These are phyloP conservation scores for Quercus alba DNA, from an alignment of 306 rosid genomes.

Conservation along the genomic window DNA sequence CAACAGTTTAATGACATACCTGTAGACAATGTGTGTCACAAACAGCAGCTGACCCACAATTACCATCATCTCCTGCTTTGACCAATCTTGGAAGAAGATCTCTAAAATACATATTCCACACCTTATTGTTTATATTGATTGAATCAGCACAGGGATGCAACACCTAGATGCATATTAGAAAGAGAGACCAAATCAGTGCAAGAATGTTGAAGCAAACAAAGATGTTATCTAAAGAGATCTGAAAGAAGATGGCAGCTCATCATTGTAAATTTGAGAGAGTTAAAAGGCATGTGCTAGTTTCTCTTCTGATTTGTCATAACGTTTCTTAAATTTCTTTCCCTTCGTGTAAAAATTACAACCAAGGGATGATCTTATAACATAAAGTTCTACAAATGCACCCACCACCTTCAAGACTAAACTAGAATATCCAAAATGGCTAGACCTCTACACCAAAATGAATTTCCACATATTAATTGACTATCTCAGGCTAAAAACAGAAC, in stretches of 20 bases:
- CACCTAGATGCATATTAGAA: slow-evolving; percentile 39
- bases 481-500: neutral
- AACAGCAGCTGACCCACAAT: slow-evolving; percentile 52
- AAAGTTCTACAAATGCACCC: neutral
- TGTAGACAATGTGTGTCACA: slow-evolving; percentile 63
- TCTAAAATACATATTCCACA: slow-evolving; percentile 50
- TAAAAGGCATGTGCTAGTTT: neutral
- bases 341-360: neutral
- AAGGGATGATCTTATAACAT: neutral
- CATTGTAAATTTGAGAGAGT: neutral
- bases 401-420: neutral
- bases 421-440: neutral
- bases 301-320: neutral
- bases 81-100: slow-evolving; percentile 59
- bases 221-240: slow-evolving; percentile 5
- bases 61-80: slow-evolving; percentile 43
- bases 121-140: slow-evolving; percentile 45
- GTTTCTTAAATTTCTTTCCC: neutral
- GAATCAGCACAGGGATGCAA: slow-evolving; percentile 48
- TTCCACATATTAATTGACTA: neutral
- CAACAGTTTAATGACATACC: slow-evolving; percentile 28
- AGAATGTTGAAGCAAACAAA: slow-evolving; percentile 1
- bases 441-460: neutral
- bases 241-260: neutral
- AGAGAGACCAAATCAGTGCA: slow-evolving; percentile 12